Conservation (phyloP, 371 early-diverging fungal genomes). For the Mortierella sp. region DNA sequence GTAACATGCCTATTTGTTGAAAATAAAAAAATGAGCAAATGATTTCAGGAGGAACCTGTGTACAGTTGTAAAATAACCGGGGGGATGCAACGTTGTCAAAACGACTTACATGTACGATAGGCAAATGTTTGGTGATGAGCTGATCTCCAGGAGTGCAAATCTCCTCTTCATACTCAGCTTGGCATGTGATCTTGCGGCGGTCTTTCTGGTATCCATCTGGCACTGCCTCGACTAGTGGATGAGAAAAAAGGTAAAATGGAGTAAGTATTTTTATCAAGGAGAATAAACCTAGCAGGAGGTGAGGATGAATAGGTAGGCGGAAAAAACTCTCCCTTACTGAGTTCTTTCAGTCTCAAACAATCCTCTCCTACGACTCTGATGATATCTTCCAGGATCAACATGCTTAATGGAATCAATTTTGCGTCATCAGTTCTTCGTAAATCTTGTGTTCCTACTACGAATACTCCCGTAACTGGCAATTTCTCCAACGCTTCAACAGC, state of each 20-base stretch:
- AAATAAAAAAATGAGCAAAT: not conserved
- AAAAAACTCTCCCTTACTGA: conserved; percentile 24
- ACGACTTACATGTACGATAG: conserved; percentile 61
- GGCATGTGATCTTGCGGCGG: conserved; percentile 59
- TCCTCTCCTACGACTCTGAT: conserved; percentile 66
- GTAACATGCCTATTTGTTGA: conserved; percentile 56
- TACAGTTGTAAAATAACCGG: too few species aligned
- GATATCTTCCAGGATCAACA: conserved; percentile 85
- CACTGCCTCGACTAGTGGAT: conserved; percentile 76
- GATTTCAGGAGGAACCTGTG: too few species aligned
- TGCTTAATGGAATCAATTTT: conserved; percentile 79
- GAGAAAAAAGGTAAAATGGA: not conserved
- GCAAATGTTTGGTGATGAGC: conserved; percentile 44
- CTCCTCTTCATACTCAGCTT: conserved; percentile 53
- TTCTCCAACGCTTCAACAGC: conserved; percentile 66
- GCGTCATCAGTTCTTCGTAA: conserved; percentile 64
- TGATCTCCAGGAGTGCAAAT: conserved; percentile 29
- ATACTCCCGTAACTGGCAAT: conserved; percentile 72
- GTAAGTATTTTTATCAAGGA: not conserved
- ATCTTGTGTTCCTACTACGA: conserved; percentile 83
- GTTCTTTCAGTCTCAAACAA: conserved; percentile 79
- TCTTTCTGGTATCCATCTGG: conserved; percentile 86
- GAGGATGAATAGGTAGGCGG: not conserved
- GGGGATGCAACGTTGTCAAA: not conserved
- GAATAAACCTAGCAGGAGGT: not conserved